Conservation (phyloP, 2,329 filamentous ascomycete genomes). For the Calcarisporium arbuscula region DNA sequence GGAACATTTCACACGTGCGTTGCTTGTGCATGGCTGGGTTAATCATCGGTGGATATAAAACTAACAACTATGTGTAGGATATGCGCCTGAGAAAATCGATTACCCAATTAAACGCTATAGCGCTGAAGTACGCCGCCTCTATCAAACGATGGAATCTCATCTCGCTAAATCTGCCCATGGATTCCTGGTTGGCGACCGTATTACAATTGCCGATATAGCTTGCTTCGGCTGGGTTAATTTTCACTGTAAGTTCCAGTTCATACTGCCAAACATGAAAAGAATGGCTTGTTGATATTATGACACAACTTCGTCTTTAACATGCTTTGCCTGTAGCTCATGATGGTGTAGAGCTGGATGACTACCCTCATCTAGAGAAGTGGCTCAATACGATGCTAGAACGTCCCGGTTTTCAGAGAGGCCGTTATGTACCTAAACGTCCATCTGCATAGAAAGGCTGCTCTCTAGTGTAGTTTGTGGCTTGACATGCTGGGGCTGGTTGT, state of each 20-base stretch:
- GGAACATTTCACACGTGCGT: no score
- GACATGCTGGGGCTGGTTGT: no score
- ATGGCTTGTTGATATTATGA: no score
- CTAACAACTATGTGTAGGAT: constrained; percentile 29
- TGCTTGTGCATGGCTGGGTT: no score
- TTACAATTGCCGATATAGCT: constrained; percentile 68
- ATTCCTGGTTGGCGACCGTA: constrained; percentile 56
- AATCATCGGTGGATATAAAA: no score
- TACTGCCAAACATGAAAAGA: no score
- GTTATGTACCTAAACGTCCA: constrained; percentile 64
- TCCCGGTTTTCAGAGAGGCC: constrained; percentile 67
- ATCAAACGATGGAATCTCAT: constrained; percentile 65
- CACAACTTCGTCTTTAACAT: no score
- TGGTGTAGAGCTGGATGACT: constrained; percentile 59
- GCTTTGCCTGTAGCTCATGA: no score
- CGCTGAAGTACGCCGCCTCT: constrained; percentile 73
- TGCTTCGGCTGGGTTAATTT: constrained; percentile 63
- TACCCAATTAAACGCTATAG: constrained; percentile 73
- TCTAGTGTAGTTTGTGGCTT: no score
- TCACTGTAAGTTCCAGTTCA: neutral
- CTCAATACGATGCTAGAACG: constrained; percentile 63
- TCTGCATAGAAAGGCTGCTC: no score
- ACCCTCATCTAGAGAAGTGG: constrained; percentile 73
- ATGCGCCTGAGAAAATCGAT: constrained; percentile 68
- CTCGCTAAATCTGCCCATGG: constrained; percentile 46